Percentiles rank a stretch among this genome's conserved stretches.
These are phyloP conservation scores for Collybiopsis luxurians DNA, from an alignment of 768 basidiomycete species.

Conservation along the genomic window DNA sequence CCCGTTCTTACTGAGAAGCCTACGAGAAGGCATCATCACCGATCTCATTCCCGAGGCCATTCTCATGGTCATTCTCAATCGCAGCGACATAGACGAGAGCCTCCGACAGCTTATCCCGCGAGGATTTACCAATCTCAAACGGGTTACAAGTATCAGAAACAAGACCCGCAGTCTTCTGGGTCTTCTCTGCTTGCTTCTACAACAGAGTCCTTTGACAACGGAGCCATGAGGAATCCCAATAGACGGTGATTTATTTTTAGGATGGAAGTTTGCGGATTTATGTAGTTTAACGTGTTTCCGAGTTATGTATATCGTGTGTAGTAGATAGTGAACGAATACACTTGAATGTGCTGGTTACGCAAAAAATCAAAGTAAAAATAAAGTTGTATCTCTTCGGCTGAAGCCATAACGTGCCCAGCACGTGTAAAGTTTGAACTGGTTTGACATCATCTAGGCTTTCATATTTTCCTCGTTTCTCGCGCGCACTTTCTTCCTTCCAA, in stretches of 20 bases:
- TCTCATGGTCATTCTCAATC: conserved; percentile 6
- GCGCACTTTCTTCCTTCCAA: not conserved
- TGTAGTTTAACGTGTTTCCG: not conserved
- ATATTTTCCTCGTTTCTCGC: not conserved
- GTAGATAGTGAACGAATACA: not conserved
- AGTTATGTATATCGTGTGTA: not conserved
- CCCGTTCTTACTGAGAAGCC: conserved; percentile 6
- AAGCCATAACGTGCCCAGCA: conserved; percentile 4
- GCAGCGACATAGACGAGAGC: conserved; percentile 2
- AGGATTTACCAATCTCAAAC: conserved; percentile 5
- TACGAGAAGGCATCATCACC: not conserved
- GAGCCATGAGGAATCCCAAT: conserved; percentile 42
- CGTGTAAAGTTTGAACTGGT: too few relatives aligned
- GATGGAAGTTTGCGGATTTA: not conserved
- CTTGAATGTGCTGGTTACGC: conserved; percentile 3
- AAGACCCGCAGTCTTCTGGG: conserved; percentile 6
- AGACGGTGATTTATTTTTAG: conserved; percentile 10
- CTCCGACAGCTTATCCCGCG: conserved; percentile 2
- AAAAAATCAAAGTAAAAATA: not conserved
- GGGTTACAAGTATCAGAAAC: not conserved
- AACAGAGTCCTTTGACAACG: conserved; percentile 36
- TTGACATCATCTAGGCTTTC: not conserved
- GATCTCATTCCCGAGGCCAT: not conserved
- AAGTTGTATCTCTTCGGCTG: too few relatives aligned
- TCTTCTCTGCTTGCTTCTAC: conserved; percentile 31